phyloP scores from a whole-genome alignment of 108 stramenopile genomes.

The Aureococcus anophagefferens region DNA sequence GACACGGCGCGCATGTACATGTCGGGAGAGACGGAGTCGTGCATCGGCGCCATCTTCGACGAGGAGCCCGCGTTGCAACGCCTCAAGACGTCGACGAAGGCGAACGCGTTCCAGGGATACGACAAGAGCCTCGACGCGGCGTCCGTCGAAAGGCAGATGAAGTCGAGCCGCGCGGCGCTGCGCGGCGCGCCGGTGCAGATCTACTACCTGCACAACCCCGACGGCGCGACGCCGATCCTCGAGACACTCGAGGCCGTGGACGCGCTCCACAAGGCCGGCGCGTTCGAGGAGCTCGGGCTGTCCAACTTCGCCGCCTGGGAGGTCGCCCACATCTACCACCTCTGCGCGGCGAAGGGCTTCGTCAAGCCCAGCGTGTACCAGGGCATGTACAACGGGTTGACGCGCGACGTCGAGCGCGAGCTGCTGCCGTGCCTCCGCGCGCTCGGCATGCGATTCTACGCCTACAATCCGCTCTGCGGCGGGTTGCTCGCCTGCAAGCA shows the following conservation, averaged over 20 bases:
- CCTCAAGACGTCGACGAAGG: conserved; percentile 4
- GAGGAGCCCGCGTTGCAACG: background rate
- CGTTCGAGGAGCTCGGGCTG: conserved; percentile 28
- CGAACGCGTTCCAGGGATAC: conserved; percentile 7
- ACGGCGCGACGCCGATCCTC: conserved; percentile 20
- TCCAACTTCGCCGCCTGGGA: conserved; percentile 35
- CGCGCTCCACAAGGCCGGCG: conserved; percentile 21
- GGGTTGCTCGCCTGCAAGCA: conserved; percentile 18
- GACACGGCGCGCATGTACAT: conserved; percentile 16
- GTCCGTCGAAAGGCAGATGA: conserved; percentile 16
- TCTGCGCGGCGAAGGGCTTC: conserved; percentile 22
- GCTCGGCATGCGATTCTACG: conserved; percentile 36
- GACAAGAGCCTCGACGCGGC: conserved; percentile 2
- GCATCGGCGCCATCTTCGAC: background rate
- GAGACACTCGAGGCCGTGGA: conserved; percentile 30
- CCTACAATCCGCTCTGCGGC: conserved; percentile 37
- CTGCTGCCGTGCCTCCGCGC: conserved; percentile 28
- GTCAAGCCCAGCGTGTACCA: conserved; percentile 31
- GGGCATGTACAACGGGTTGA: conserved; percentile 40
- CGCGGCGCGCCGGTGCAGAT: conserved; percentile 9
- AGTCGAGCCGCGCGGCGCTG: conserved; percentile 4
- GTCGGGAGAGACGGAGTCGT: background rate
- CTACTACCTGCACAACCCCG: conserved; percentile 37
- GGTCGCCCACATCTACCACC: conserved; percentile 11
- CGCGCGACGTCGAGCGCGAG: conserved; percentile 28